Base-by-base conservation (phyloP, 768 basidiomycete genomes). In the Mycena rosella region DNA sequence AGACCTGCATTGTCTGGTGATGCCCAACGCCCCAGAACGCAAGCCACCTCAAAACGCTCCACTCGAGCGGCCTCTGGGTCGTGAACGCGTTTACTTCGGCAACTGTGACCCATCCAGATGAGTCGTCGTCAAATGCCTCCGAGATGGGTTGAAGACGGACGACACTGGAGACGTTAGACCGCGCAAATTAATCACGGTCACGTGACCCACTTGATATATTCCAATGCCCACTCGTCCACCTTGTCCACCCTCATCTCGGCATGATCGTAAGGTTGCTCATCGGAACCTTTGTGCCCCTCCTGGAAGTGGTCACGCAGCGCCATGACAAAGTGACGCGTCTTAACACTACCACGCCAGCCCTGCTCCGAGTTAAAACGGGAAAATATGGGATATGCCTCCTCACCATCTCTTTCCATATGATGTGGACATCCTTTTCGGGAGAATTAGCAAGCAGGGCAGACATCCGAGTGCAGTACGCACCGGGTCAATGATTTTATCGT, bases 101-200 rank as follows among this genome's bases (percentile, higher is more conserved):
- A 1, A 67, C 54, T 26, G 64, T 70, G 5, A 70, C 48, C 29
- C 62, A 67, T 2, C 65, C 53, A 7, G 80, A 78, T 0, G 74
- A 78, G 61, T 84, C 83, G 34, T 80, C 80, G 47, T 84, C 84
- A 49, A 84, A 79, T 0, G 82, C 82, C 62, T 83, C 82, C 22
- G 76, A 70, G 42, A 84, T 72, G 0, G 77, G 69, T 22, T 78
- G 80, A 7, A 83, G 63, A 48, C 76, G 74, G 24, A 70, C 53
- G 18, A 81, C 63, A 29, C 57, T 69, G 22, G 27, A 45, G 32
- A 56, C 36, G 9, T 24, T 3, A 8, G 5, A 38, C 8, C 22
- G 2, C 18, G 17, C 48, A 20, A 14, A 15, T 32, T 1, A 34
- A 14, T 26, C n/a, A 8, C 27, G 32, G 47, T 15, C 22, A 27